Base-by-base conservation (phyloP, 805 yeast genomes). In the Scheffersomyces ergatensis region DNA sequence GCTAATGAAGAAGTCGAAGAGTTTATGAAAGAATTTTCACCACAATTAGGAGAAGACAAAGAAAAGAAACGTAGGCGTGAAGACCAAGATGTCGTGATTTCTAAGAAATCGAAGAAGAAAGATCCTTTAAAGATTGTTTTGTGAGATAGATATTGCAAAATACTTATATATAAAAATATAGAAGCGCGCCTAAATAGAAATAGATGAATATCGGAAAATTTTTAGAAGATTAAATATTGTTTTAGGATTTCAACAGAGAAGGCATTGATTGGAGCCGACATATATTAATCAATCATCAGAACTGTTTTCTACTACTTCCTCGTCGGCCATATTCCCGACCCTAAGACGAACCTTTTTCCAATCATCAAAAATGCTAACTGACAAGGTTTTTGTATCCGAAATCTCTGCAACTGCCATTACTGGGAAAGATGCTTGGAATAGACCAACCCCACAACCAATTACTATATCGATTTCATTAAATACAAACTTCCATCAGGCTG, bases 391-490 rank as follows among this genome's bases (percentile, higher is more conserved):
- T 49, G 76, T 88, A 16, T 69, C 77, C 33, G 78, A 80, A 34
- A 69, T 89, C 36, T 73, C 76, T 19, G 75, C 82, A 15, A 72
- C 76, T 21, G 83, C 89, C 6, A 71, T 78, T 20, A 76, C 82
- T 1, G 93, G 93, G 1, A 74, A 77, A 11, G 92, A 86, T 60
- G 84, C 82, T 27, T 88, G 93, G 95, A 72, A 74, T 43, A 69
- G 84, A 40, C 76, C 78, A 3, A 74, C 73, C 7, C 74, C 83
- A 2, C 95, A 87, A 52, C 88, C 89, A 3, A 71, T 86, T 18
- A 55, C 65, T 2, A 67, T 87, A 5, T 75, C 85, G 9, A 70
- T 86, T 19, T 69, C 72, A 33, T 73, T 87, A 46, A 65, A 66
- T 25, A 85, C 96, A 0, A 80, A 82, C 51, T 84, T 90, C 53